A percentile compares a stretch with the other conserved stretches of the same genome.
Evolutionary conservation across 768 basidiomycete species (phyloP).

Genomic region (Strobilomyces dryophilus): DNA sequence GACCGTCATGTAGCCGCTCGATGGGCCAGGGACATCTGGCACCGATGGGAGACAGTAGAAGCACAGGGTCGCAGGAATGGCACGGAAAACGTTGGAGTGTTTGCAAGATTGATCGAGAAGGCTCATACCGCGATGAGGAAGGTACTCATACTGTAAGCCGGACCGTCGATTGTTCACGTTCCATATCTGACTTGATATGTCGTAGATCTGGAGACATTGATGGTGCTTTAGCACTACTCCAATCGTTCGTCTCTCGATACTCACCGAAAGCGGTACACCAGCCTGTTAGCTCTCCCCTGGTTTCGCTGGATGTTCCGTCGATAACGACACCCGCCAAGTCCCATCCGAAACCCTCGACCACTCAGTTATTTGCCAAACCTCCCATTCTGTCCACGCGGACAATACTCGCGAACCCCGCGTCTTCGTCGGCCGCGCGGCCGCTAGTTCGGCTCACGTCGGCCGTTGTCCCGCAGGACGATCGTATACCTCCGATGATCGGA

Average conservation of each 20-base stretch:
- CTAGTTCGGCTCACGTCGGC: slow-evolving; percentile 66
- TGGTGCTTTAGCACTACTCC: slow-evolving; percentile 52
- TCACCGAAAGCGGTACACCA: slow-evolving; percentile 53
- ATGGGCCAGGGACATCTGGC: slow-evolving; percentile 66
- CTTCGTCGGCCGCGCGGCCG: slow-evolving; percentile 39
- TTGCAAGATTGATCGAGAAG: slow-evolving; percentile 58
- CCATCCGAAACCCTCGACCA: slow-evolving; percentile 3
- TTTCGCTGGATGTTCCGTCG: background rate
- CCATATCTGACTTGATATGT: background rate
- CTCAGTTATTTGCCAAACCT: slow-evolving; percentile 36
- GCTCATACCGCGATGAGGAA: slow-evolving; percentile 69
- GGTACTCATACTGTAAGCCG: slow-evolving; percentile 56
- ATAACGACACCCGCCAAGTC: background rate
- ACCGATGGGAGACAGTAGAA: slow-evolving; percentile 54
- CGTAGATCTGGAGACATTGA: slow-evolving; percentile 48
- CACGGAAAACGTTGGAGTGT: slow-evolving; percentile 15
- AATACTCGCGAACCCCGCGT: slow-evolving; percentile 33
- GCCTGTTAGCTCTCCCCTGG: slow-evolving; percentile 10
- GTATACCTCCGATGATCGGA: slow-evolving; percentile 73
- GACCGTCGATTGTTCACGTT: background rate
- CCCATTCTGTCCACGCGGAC: slow-evolving; percentile 57
- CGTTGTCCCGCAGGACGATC: slow-evolving; percentile 63
- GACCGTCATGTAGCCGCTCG: slow-evolving; percentile 46
- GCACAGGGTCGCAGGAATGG: slow-evolving; percentile 29
- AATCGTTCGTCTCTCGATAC: slow-evolving; percentile 59